Conservation (phyloP, 1,284 basidiomycete genomes). For the Takashimella koratensis region DNA sequence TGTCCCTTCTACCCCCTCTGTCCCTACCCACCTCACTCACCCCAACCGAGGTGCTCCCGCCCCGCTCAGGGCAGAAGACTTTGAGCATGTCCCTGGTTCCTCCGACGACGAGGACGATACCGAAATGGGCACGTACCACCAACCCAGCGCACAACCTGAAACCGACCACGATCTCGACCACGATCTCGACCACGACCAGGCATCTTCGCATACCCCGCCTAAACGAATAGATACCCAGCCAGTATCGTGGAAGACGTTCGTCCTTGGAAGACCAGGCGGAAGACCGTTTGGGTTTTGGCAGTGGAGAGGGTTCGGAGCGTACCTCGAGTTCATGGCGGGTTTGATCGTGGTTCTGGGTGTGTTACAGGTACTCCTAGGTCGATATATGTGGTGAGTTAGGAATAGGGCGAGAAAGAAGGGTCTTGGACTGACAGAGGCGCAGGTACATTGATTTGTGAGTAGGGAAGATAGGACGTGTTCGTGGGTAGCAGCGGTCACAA, state of each 20-base stretch:
- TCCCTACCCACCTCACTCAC: no score
- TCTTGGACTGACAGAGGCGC: conserved; percentile 1
- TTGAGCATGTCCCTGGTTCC: background rate
- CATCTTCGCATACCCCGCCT: background rate
- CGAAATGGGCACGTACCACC: background rate
- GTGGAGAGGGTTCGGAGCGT: conserved; percentile 49
- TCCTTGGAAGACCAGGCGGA: background rate
- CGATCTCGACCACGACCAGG: background rate
- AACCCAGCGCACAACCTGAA: background rate
- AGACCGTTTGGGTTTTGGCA: conserved; percentile 53
- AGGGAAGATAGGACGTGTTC: no score
- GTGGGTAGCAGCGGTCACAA: no score
- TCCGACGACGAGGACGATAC: background rate
- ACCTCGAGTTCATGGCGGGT: conserved; percentile 52
- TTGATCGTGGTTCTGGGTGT: conserved; percentile 47
- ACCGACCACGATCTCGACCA: background rate
- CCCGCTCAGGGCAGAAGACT: conserved; percentile 2
- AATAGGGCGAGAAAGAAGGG: background rate
- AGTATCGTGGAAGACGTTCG: background rate
- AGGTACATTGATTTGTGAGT: conserved; percentile 46
- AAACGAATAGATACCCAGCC: background rate
- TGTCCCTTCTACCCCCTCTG: no score
- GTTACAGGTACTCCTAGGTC: conserved; percentile 37
- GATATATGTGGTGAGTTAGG: conserved; percentile 38
- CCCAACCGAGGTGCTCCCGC: no score